A percentile compares a stretch with the other conserved stretches of the same genome.
phyloP scores from a whole-genome alignment of 306 rosid genomes.

The Bauhinia variegata region DNA sequence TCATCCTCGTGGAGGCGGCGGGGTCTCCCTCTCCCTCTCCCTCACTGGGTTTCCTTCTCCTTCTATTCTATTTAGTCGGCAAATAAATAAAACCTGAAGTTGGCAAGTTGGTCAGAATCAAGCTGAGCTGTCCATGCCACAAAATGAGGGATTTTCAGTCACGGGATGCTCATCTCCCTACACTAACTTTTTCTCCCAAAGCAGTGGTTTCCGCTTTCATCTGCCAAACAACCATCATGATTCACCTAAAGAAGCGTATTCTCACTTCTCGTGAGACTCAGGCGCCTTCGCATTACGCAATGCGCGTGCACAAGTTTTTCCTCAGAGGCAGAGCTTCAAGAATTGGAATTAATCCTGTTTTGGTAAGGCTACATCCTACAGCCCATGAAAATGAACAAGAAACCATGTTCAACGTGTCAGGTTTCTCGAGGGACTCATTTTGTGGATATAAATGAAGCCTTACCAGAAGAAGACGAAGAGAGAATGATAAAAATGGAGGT shows the following conservation, averaged over 20 bases:
- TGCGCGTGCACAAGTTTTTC: not conserved
- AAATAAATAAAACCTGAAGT: too few species aligned
- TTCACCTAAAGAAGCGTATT: not conserved
- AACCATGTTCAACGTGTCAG: slow-evolving; percentile 25
- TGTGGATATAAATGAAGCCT: slow-evolving; percentile 62
- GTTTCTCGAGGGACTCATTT: slow-evolving; percentile 48
- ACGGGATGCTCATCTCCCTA: slow-evolving; percentile 11
- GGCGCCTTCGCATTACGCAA: not conserved
- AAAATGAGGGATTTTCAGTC: slow-evolving; percentile 13
- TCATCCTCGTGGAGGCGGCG: not conserved
- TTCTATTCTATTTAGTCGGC: too few species aligned
- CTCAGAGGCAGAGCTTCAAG: not conserved
- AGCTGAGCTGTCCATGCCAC: not conserved
- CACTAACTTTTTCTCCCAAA: slow-evolving; percentile 3
- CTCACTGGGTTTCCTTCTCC: too few species aligned
- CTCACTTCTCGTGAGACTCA: slow-evolving; percentile 13
- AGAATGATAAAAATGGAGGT: slow-evolving; percentile 22
- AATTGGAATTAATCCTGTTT: slow-evolving; percentile 3
- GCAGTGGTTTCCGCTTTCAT: slow-evolving; percentile 2
- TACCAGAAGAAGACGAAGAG: slow-evolving; percentile 56
- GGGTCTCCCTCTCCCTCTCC: not conserved
- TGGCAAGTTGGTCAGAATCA: too few species aligned
- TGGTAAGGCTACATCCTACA: not conserved
- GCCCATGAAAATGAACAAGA: slow-evolving; percentile 36
- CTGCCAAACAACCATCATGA: slow-evolving; percentile 8